Evolutionary conservation across 345 rosid species (phyloP).

Genomic region (Pugionium dolabratum): DNA sequence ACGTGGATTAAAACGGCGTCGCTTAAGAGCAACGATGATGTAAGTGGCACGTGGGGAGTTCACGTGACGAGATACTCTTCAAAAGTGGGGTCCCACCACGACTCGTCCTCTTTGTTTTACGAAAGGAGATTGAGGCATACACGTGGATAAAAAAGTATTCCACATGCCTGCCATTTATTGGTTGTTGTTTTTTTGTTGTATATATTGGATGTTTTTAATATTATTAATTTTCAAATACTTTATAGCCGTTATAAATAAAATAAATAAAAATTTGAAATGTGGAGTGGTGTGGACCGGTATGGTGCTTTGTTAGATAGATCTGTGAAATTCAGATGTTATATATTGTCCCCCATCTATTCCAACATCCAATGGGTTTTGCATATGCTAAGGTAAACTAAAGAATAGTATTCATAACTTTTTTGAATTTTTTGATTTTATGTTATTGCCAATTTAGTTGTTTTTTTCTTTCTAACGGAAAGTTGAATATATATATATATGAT

Average conservation of each 20-base stretch:
- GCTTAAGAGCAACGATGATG: conserved; percentile 32
- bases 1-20: conserved; percentile 38
- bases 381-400: conserved; percentile 25
- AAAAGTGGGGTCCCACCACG: conserved; percentile 41
- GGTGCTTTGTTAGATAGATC: conserved; percentile 22
- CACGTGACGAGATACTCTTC: conserved; percentile 66
- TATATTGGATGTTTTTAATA: background rate
- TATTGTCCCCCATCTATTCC: conserved; percentile 41
- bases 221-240: conserved; percentile 17
- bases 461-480: background rate
- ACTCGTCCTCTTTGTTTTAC: conserved; percentile 35
- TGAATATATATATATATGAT: background rate
- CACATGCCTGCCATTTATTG: conserved; percentile 27
- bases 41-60: conserved; percentile 59
- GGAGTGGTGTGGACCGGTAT: conserved; percentile 27
- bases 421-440: conserved; percentile 20
- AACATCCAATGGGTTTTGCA: conserved; percentile 39
- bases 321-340: conserved; percentile 33
- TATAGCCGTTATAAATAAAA: conserved; percentile 30
- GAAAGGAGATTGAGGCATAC: conserved; percentile 27
- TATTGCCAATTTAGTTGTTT: conserved; percentile 6
- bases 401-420: conserved; percentile 25
- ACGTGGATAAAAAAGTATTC: conserved; percentile 38
- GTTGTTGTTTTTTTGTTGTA: conserved; percentile 7
- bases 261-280: conserved; percentile 3